phyloP scores from a whole-genome alignment of 805 yeast species.

The Candida boleticola region DNA sequence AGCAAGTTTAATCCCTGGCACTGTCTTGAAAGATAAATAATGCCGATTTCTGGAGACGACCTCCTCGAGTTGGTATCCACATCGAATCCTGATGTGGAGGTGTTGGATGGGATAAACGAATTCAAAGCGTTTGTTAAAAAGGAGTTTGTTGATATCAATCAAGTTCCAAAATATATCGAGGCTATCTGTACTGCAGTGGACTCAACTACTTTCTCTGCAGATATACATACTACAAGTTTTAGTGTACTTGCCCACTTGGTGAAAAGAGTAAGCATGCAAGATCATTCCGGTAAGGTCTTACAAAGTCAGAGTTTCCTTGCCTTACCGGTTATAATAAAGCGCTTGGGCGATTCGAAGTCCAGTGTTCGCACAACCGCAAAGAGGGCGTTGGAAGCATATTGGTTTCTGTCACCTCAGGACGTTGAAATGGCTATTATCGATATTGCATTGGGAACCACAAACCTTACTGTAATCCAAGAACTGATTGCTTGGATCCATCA shows the following conservation, averaged over 20 bases:
- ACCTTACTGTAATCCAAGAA: constrained; percentile 39
- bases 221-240: constrained; percentile 42
- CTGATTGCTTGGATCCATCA: constrained; percentile 45
- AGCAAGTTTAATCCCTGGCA: no score
- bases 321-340: constrained; percentile 50
- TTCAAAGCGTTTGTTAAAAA: constrained; percentile 56
- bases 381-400: constrained; percentile 51
- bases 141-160: constrained; percentile 49
- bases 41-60: constrained; percentile 4
- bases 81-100: neutral
- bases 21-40: no score
- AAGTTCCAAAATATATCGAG: constrained; percentile 51
- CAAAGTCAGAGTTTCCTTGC: constrained; percentile 42
- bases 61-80: neutral
- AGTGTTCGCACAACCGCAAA: constrained; percentile 43
- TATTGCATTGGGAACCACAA: constrained; percentile 40
- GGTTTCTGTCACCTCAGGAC: constrained; percentile 49
- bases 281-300: constrained; percentile 37
- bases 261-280: constrained; percentile 59
- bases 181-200: constrained; percentile 46
- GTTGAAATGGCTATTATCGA: constrained; percentile 47
- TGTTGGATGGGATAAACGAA: constrained; percentile 20
- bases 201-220: constrained; percentile 26
- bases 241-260: constrained; percentile 55
- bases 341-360: constrained; percentile 41